A percentile compares a stretch with the other conserved stretches of the same genome.
These are phyloP conservation scores for Phytophthora sp. DNA, from an alignment of 352 stramenopile genomes.

Conservation along the genomic window DNA sequence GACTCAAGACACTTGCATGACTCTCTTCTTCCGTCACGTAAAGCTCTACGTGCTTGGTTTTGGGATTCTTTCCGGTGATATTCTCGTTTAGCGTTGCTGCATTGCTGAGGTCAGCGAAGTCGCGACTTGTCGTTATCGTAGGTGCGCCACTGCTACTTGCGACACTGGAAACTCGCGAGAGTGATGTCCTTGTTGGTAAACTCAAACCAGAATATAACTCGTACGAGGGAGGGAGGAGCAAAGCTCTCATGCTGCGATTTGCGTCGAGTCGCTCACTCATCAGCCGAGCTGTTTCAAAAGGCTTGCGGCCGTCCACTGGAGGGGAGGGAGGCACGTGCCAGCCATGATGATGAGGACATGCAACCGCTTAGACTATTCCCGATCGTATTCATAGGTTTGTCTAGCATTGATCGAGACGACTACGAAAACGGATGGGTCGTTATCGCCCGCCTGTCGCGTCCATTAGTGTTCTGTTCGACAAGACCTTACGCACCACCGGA, in stretches of 20 bases:
- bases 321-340: not conserved
- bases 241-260: not conserved
- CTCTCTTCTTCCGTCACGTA: not conserved
- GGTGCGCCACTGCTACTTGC: not conserved
- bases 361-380: conserved; percentile 1
- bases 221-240: not conserved
- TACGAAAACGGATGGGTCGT: not conserved
- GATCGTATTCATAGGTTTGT: not conserved
- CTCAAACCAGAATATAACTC: not conserved
- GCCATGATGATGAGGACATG: not conserved
- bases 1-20: not conserved
- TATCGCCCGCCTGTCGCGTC: not conserved
- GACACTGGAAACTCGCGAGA: not conserved
- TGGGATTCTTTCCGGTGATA: not conserved
- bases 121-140: not conserved
- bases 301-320: not conserved
- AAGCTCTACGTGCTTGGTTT: not conserved
- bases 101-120: not conserved
- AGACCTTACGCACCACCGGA: not conserved
- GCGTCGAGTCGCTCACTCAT: not conserved
- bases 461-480: not conserved
- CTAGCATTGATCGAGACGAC: not conserved
- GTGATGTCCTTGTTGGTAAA: not conserved
- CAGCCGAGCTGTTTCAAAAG: not conserved
- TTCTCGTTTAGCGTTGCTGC: not conserved